Conservation (phyloP, 75 land plant genomes). For the Azolla pinnata region DNA sequence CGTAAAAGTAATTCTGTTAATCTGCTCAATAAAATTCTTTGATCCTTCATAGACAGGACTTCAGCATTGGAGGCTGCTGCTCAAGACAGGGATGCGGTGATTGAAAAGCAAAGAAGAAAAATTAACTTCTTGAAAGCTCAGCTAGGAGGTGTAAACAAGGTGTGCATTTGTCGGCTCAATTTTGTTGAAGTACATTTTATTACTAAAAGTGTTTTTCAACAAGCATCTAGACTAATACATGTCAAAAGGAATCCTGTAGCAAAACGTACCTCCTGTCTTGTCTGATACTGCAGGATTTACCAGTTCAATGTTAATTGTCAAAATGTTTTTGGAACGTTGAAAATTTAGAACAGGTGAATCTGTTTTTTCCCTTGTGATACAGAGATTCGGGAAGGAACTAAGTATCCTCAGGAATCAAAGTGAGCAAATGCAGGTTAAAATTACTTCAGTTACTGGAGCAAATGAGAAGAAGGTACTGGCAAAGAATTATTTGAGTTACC, state of each 20-base stretch:
- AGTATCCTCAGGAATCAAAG: slow-evolving; percentile 10
- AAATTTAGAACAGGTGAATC: background rate
- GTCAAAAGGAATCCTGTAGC: too few species aligned
- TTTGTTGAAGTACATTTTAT: too few species aligned
- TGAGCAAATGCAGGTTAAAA: slow-evolving; percentile 8
- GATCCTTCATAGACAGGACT: slow-evolving; percentile 6
- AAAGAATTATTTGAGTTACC: background rate
- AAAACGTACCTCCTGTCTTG: too few species aligned
- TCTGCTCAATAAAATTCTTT: too few species aligned
- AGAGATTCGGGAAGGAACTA: slow-evolving; percentile 8
- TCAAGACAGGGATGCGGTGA: slow-evolving; percentile 5
- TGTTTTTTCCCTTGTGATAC: slow-evolving; percentile 2
- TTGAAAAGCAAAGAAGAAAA: slow-evolving; percentile 12
- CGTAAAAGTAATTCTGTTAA: too few species aligned
- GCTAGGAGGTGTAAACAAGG: slow-evolving; percentile 9
- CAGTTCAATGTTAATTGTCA: background rate
- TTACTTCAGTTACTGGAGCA: slow-evolving; percentile 4
- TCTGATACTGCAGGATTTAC: background rate
- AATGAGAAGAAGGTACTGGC: slow-evolving; percentile 7
- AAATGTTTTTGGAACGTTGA: background rate
- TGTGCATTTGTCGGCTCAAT: background rate
- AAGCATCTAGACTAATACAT: background rate
- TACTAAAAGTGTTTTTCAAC: background rate
- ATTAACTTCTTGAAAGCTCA: slow-evolving; percentile 5
- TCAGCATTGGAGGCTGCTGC: slow-evolving; percentile 11